These are phyloP conservation scores for Trichophyton rubrum DNA, from an alignment of 2,329 filamentous ascomycete genomes.

Conservation along the genomic window DNA sequence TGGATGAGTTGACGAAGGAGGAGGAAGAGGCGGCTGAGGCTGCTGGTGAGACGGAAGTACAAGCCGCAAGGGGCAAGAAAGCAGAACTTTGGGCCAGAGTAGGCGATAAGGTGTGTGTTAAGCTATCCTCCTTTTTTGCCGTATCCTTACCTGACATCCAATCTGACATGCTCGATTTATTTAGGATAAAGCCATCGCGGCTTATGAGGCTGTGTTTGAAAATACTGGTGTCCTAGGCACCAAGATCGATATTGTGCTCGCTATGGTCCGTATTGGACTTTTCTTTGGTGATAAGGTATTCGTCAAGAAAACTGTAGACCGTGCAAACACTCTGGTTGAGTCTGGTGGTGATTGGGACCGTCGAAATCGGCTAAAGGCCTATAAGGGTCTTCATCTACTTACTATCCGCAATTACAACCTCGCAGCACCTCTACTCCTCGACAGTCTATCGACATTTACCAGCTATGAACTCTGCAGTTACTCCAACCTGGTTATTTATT, in stretches of 20 bases:
- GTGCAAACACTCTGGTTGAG: conserved; percentile 80
- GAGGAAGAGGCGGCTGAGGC: conserved; percentile 92
- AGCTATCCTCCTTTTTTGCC: not conserved
- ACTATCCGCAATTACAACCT: conserved; percentile 83
- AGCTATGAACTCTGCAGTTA: conserved; percentile 98
- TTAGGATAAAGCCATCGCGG: conserved; percentile 84
- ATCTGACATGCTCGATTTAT: conserved; percentile 3
- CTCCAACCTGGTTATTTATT: conserved; percentile 86
- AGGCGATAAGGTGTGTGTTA: conserved; percentile 66
- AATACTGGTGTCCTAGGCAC: conserved; percentile 95
- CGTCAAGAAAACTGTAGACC: conserved; percentile 87
- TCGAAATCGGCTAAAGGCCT: conserved; percentile 95
- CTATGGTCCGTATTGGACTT: conserved; percentile 86
- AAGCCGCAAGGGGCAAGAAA: conserved; percentile 82
- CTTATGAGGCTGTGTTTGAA: conserved; percentile 86
- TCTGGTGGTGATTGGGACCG: conserved; percentile 97
- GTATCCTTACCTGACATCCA: conserved; percentile 9
- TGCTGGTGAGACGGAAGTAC: conserved; percentile 89
- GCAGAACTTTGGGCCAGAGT: conserved; percentile 94
- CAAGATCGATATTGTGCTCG: conserved; percentile 93
- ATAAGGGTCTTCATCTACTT: conserved; percentile 86
- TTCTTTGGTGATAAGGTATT: conserved; percentile 91
- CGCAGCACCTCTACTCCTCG: conserved; percentile 83
- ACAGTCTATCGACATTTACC: conserved; percentile 95
- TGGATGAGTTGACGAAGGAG: conserved; percentile 67